Evolutionary conservation across 176 grass and related monocot genomes (phyloP).

Genomic region (Oryza glaberrima): DNA sequence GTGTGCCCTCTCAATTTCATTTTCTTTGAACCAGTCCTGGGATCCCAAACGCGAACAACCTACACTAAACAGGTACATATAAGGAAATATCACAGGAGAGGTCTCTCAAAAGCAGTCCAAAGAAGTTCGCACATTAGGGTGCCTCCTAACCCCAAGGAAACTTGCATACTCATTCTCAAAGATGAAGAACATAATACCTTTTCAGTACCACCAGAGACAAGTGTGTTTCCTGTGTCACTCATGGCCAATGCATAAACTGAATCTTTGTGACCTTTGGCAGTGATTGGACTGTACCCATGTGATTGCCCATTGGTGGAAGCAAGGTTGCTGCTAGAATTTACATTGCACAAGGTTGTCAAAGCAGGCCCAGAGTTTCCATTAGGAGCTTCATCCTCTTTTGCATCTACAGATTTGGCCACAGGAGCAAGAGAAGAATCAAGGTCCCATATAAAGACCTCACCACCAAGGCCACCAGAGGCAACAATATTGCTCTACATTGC

Average conservation of each 20-base stretch:
- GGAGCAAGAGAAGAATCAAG: conserved; percentile 84
- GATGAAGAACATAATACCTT: conserved; percentile 58
- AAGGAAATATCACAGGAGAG: conserved; percentile 10
- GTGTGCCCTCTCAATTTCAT: conserved; percentile 97
- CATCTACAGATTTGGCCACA: conserved; percentile 66
- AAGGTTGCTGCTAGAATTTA: conserved; percentile 65
- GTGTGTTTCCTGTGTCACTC: conserved; percentile 85
- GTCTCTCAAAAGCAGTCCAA: conserved; percentile 5
- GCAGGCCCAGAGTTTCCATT: conserved; percentile 71
- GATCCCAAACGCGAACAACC: conserved; percentile 95
- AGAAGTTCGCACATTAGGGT: background rate
- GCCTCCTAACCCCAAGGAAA: conserved; percentile 9
- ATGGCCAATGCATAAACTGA: conserved; percentile 98
- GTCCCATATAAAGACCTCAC: conserved; percentile 98
- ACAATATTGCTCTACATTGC: conserved; percentile 80
- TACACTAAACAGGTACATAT: conserved; percentile 42
- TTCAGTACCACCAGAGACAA: conserved; percentile 97
- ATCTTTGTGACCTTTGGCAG: conserved; percentile 91
- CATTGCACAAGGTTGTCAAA: conserved; percentile 66
- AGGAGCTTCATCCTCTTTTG: conserved; percentile 71
- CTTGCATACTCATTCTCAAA: background rate
- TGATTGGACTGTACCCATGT: conserved; percentile 81
- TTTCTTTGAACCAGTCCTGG: conserved; percentile 82
- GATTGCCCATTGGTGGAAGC: conserved; percentile 59
- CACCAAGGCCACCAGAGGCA: conserved; percentile 90